Base-by-base conservation (phyloP, 441 rosid genomes). In the Theobroma grandiflorum region DNA sequence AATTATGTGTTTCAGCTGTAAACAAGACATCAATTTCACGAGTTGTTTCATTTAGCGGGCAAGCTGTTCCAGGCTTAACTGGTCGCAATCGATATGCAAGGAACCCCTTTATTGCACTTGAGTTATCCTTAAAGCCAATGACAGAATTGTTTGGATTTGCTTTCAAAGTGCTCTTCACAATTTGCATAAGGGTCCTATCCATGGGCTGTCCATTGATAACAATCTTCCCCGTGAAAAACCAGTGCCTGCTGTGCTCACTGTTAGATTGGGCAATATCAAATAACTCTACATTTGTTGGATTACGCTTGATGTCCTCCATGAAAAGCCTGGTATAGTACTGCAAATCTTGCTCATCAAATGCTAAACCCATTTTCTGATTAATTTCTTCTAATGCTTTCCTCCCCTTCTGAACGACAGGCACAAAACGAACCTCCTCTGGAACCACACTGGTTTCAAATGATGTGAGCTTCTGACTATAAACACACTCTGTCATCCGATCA, bases 181-280 rank as follows among this genome's bases (percentile, higher is more conserved):
- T 95, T 84, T 96, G 97, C 98, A 95, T 95, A 50, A 96, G 97
- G 37, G 98, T 91, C 85, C 68, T 91, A 80, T 88, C 78, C 93
- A 92, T 89, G 37, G 95, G 92, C 79, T 91, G 84, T 55, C 99
- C 98, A 89, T 96, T 95, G 45, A 96, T 93, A 70, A 93, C 83
- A 71, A 95, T 95, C 82, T 93, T 93, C 57, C 98, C 98, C 7
- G 94, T 91, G 74, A 96, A 95, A 87, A 96, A 96, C 98, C 99
- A 96, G 37, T 96, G 99, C 52, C 98, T 86, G 82, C 97, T 93
- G 59, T 95, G 99, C 86, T 96, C 98, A 8, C 99, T 96, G 77
- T 95, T 96, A 20, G 99, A 96, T 61, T 95, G 99, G 18, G 98
- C 98, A 61, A 96, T 93, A 88, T 95, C 98, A 84, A 96, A 95